These are phyloP conservation scores for Fusarium multiceps DNA, from an alignment of 2,329 filamentous ascomycete genomes.

Conservation along the genomic window DNA sequence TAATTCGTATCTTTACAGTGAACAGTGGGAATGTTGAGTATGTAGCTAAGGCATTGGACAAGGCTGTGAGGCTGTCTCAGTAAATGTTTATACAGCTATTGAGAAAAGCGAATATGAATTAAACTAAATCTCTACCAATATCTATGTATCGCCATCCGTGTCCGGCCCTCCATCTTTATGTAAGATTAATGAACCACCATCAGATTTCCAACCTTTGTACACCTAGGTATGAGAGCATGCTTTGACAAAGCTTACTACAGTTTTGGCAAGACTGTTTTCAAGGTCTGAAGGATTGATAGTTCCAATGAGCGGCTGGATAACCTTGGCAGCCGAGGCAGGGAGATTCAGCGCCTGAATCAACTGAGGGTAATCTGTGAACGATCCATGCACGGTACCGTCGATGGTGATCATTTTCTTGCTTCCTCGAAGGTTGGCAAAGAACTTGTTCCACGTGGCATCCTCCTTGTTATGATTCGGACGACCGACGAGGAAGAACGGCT, in stretches of 20 bases:
- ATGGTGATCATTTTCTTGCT: conserved; percentile 43
- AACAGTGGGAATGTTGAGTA: background rate
- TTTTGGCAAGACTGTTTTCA: conserved; percentile 36
- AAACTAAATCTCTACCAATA: no score
- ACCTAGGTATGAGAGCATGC: background rate
- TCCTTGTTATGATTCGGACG: conserved; percentile 45
- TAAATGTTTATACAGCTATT: background rate
- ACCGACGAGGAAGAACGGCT: conserved; percentile 50
- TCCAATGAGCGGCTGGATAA: conserved; percentile 10
- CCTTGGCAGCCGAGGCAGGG: conserved; percentile 13
- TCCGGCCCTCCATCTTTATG: no score
- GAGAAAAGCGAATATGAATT: no score
- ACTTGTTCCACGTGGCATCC: conserved; percentile 49
- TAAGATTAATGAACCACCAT: no score
- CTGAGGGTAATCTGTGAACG: conserved; percentile 49
- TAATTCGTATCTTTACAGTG: background rate
- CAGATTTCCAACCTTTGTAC: no score
- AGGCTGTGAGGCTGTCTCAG: background rate
- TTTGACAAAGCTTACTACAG: conserved; percentile 38
- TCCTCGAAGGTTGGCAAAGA: conserved; percentile 46
- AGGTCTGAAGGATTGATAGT: conserved; percentile 24
- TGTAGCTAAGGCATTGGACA: background rate
- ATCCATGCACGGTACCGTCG: conserved; percentile 45
- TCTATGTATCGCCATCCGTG: no score
- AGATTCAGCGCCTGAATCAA: conserved; percentile 43